Percentiles rank a stretch among this genome's conserved stretches.
These are phyloP conservation scores for Glycine soja DNA, from an alignment of 306 rosid species.

Conservation along the genomic window DNA sequence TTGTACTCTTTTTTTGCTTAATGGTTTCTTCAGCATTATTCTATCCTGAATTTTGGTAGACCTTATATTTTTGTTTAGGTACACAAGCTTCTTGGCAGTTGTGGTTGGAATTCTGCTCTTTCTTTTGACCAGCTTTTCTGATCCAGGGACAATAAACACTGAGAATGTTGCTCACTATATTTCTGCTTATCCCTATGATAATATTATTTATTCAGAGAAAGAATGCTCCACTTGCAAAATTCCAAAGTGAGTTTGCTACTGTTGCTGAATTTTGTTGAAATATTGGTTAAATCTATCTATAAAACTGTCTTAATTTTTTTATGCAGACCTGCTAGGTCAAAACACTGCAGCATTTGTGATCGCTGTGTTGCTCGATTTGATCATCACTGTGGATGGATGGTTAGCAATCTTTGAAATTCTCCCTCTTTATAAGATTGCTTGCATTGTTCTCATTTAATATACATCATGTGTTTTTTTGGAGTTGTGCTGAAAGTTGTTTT, in stretches of 20 bases:
- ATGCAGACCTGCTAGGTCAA: slow-evolving; percentile 96
- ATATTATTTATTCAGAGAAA: slow-evolving; percentile 77
- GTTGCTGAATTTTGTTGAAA: slow-evolving; percentile 8
- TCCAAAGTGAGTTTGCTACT: slow-evolving; percentile 72
- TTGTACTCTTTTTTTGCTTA: slow-evolving; percentile 10
- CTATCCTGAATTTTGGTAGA: slow-evolving; percentile 48
- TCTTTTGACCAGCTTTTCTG: slow-evolving; percentile 91
- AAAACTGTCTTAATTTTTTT: slow-evolving; percentile 32
- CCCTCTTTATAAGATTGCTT: neutral
- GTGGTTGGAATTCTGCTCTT: slow-evolving; percentile 82
- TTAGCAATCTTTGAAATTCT: slow-evolving; percentile 44
- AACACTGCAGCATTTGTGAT: slow-evolving; percentile 93
- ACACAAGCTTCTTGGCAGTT: slow-evolving; percentile 76
- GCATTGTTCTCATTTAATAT: slow-evolving; percentile 12
- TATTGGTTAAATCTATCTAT: slow-evolving; percentile 17
- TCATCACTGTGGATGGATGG: slow-evolving; percentile 99
- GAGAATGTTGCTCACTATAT: slow-evolving; percentile 82
- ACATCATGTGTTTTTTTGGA: slow-evolving; percentile 11
- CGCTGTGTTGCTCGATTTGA: slow-evolving; percentile 95
- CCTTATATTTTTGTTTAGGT: slow-evolving; percentile 63
- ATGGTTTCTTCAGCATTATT: slow-evolving; percentile 37
- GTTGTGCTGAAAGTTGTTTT: slow-evolving; percentile 45
- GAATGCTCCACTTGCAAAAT: slow-evolving; percentile 92
- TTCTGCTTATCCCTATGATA: slow-evolving; percentile 87
- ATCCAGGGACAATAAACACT: slow-evolving; percentile 79